These are phyloP conservation scores for Chionographis japonica DNA, from an alignment of 106 monocot species.

Conservation along the genomic window DNA sequence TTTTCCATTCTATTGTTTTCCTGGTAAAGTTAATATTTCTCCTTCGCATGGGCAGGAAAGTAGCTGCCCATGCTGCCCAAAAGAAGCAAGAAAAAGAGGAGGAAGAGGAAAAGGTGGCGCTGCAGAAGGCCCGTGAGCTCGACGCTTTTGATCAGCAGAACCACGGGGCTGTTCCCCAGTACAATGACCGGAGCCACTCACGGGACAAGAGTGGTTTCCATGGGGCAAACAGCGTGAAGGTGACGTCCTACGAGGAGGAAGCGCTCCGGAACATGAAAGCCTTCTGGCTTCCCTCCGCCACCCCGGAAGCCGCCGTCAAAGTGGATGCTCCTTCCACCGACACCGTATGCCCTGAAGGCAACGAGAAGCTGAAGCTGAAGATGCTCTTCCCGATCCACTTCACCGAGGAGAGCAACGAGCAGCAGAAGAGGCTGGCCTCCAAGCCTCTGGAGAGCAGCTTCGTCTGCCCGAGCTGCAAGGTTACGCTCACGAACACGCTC, in stretches of 20 bases:
- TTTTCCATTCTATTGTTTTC: too few relatives aligned
- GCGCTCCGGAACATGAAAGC: conserved; percentile 97
- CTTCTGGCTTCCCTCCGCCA: conserved; percentile 98
- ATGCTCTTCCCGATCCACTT: conserved; percentile 68
- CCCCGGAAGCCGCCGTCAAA: conserved; percentile 74
- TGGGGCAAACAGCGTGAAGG: conserved; percentile 94
- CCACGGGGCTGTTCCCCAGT: conserved; percentile 81
- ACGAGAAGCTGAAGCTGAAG: conserved; percentile 90
- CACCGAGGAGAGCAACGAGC: conserved; percentile 37
- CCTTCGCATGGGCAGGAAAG: conserved; percentile 38
- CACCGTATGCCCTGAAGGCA: conserved; percentile 86
- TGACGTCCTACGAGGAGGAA: conserved; percentile 92
- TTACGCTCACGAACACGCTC: conserved; percentile 75
- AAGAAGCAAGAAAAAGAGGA: conserved; percentile 77
- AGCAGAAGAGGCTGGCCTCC: conserved; percentile 10
- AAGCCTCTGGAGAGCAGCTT: conserved; percentile 43
- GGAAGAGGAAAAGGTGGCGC: conserved; percentile 55
- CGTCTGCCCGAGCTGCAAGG: conserved; percentile 91
- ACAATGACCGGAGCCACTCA: conserved; percentile 35
- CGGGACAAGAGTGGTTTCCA: conserved; percentile 65
- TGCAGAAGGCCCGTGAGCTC: conserved; percentile 65
- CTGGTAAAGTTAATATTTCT: too few relatives aligned
- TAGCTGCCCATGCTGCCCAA: conserved; percentile 67
- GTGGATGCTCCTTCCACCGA: conserved; percentile 59
- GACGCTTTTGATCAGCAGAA: conserved; percentile 92